Evolutionary conservation across 1,139 yeast species (phyloP), one percentile per base, ranked within the genome.

Genomic region (Pichia norvegensis): DNA sequence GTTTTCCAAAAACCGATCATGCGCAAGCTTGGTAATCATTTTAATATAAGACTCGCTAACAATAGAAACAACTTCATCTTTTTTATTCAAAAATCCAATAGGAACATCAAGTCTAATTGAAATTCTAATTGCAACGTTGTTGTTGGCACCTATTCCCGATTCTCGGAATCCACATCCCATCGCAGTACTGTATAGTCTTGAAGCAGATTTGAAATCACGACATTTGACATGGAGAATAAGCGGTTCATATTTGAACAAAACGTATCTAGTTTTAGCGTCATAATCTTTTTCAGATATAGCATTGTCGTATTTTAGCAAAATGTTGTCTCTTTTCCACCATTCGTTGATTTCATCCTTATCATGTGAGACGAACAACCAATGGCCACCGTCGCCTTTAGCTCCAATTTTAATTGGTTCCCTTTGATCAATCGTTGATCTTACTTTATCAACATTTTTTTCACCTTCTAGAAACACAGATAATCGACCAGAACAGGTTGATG

Each of bases 121-220:
- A 5, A 78, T 82, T 52, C 95, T 68, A 21, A 85, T 79, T 0
- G 86, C 95, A 4, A 85, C 95, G n/a, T 81, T 69, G 55, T 79
- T 75, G 56, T 85, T 85, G 37, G 81, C 73, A 4, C 95, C 94
- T 43, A 86, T 85, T 1, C 96, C 96, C 33, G 86, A 74, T 62
- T 86, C 96, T 57, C 96, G 69, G 58, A 83, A 87, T 8, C 96
- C 96, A 63, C 92, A 81, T 10, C 74, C 73, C 88, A 86, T 82
- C 0, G 95, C 95, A 0, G 76, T 66, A 31, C 80, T 75, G 54
- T 80, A 85, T 16, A 87, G 63, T 29, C 66, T 66, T n/a, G 73
- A 69, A 0, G 96, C 95, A 4, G 73, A 65, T 9, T 63, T 67
- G 29, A 70, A 64, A 54, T 79, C 73, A 41, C 92, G 71, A 58